phyloP scores from a whole-genome alignment of 83 land plant genomes.

The Larix sibirica region DNA sequence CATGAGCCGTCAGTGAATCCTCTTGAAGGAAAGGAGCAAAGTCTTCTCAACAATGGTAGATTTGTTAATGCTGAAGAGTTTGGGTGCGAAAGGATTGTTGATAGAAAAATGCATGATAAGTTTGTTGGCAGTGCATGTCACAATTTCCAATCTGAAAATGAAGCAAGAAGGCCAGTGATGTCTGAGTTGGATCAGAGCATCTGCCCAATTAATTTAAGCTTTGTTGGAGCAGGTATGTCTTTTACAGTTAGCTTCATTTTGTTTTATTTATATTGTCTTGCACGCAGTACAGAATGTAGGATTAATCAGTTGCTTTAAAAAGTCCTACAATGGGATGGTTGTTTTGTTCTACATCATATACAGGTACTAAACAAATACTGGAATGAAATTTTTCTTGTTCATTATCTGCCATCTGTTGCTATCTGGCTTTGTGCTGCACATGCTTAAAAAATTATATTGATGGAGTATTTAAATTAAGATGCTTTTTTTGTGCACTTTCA shows the following conservation, averaged over 20 bases:
- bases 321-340: no score
- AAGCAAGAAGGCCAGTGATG: neutral
- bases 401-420: no score
- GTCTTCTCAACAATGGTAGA: neutral
- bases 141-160: neutral
- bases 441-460: no score
- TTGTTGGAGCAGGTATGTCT: neutral
- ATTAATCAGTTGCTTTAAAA: no score
- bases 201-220: constrained; percentile 3
- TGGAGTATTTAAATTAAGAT: no score
- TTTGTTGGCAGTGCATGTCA: neutral
- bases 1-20: neutral
- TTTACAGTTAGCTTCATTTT: neutral
- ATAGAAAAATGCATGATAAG: neutral
- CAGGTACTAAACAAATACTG: no score
- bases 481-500: no score
- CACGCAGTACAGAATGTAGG: no score
- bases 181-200: constrained; percentile 3
- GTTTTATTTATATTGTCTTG: no score
- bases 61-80: neutral
- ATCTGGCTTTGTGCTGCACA: no score
- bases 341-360: no score
- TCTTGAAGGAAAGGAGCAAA: neutral
- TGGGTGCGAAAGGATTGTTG: neutral
- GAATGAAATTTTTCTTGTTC: no score